Evolutionary conservation across 2,329 filamentous ascomycete genomes (phyloP), one percentile per base, ranked within the genome.

Genomic region (Daldinia sp.): DNA sequence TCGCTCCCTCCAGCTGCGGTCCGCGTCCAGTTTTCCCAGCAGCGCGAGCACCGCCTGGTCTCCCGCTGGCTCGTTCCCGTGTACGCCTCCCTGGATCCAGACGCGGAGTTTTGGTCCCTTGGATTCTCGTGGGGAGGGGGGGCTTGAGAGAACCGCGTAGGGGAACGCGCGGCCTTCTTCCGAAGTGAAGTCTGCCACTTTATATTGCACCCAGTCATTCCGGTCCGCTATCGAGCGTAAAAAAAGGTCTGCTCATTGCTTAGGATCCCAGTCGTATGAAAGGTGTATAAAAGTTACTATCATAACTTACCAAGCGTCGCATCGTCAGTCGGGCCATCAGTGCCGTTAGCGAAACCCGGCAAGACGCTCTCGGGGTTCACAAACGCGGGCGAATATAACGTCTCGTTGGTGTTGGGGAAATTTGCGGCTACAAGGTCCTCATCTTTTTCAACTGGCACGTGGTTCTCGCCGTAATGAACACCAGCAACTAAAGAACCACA

Each of bases 251-350:
- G 18, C 0, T 20, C 30, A 1, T 6, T 39, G 1, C 6, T 51
- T 30, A 42, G 57, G 6, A 30, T 30, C 13, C n/a, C 6, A 7
- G 26, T 1, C 6, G 23, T 6, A 48, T 48, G 20, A 9, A 23
- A 7, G 12, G 12, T 26, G 0, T 35, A n/a, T 26, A 13, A 50
- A 3, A 7, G 13, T 1, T 18, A 12, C 35, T 12, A 6, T 53
- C 1, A 28, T 18, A 13, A 74, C 73, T 4, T 58, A 78, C 77
- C 76, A 18, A 78, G 72, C 1, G 74, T 75, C 9, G 63, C 66
- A 67, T 77, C 72, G 33, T 76, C 74, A 18, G 77, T 78, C 9
- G 77, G 77, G 1, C 76, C 75, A 39, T 76, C 73, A 2, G 74
- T 75, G 9, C 76, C 77, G 46, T 77, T 74, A 6, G 58, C 48